A percentile compares a stretch with the other conserved stretches of the same genome.
These are phyloP conservation scores for Saccharomycopsis hybrid DNA, from an alignment of 1,139 yeast genomes.

Conservation along the genomic window DNA sequence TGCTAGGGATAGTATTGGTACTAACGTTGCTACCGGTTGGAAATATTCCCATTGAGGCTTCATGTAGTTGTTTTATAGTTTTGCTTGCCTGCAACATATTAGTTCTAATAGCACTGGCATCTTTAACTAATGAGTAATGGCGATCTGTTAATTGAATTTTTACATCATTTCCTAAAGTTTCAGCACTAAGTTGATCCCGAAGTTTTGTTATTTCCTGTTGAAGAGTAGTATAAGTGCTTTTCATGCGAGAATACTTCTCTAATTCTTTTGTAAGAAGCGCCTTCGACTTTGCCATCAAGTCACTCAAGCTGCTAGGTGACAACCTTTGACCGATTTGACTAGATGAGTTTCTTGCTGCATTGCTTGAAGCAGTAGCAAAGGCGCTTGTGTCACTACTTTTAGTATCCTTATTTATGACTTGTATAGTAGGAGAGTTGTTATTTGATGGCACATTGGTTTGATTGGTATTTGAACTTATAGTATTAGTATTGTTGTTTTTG, in stretches of 20 bases:
- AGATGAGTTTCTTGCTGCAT: too few relatives aligned
- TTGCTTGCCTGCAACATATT: slow-evolving; percentile 6
- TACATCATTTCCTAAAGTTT: neutral
- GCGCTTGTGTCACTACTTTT: too few relatives aligned
- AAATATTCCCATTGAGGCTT: neutral
- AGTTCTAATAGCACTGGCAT: neutral
- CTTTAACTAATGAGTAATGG: neutral
- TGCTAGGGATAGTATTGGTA: neutral
- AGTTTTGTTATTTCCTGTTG: slow-evolving; percentile 1
- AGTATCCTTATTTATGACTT: too few relatives aligned
- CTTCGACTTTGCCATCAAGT: neutral
- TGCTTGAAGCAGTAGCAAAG: too few relatives aligned
- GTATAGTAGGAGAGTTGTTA: too few relatives aligned
- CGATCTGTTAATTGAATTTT: neutral
- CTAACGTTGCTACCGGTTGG: neutral
- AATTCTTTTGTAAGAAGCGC: slow-evolving; percentile 6
- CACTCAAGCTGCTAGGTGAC: neutral
- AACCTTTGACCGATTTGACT: too few relatives aligned
- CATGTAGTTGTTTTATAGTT: slow-evolving; percentile 9
- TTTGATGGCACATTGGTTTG: too few relatives aligned
- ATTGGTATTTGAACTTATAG: too few relatives aligned
- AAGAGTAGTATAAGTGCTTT: neutral
- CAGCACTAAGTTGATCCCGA: neutral
- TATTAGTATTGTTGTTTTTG: too few relatives aligned
- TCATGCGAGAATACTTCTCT: slow-evolving; percentile 5